Evolutionary conservation across 371 early-diverging fungal genomes (phyloP).

Genomic region (Dinochytrium kinnereticum): DNA sequence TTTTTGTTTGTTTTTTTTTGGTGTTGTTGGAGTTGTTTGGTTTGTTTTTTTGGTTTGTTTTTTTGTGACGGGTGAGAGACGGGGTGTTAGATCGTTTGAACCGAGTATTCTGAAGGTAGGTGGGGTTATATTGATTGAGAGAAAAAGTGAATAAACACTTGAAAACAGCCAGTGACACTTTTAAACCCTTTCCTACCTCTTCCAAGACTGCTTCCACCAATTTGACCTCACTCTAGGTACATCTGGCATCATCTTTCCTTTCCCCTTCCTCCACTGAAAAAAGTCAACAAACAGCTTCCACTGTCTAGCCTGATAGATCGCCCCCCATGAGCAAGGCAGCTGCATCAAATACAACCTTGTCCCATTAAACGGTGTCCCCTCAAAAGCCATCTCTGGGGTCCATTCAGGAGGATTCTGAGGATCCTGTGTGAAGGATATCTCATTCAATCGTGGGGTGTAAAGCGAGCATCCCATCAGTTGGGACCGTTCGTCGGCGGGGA

Average conservation of each 20-base stretch:
- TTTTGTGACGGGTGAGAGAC: no score
- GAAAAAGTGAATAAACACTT: neutral
- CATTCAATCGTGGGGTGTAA: constrained; percentile 42
- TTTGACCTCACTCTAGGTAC: constrained; percentile 30
- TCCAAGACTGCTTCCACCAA: constrained; percentile 43
- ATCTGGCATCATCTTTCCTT: constrained; percentile 4
- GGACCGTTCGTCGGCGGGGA: neutral
- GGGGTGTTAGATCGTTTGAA: neutral
- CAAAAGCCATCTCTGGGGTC: constrained; percentile 16
- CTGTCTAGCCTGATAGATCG: constrained; percentile 20
- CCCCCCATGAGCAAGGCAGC: constrained; percentile 49
- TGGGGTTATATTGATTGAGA: constrained; percentile 10
- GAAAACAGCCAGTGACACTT: constrained; percentile 1
- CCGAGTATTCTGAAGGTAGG: neutral
- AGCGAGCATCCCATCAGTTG: constrained; percentile 37
- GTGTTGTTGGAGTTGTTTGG: no score
- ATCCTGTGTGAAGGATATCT: constrained; percentile 30
- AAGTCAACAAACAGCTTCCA: constrained; percentile 36
- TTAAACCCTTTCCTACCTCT: constrained; percentile 27
- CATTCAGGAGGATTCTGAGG: constrained; percentile 37
- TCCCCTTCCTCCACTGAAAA: constrained; percentile 14
- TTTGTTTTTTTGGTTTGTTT: no score
- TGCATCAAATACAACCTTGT: constrained; percentile 28
- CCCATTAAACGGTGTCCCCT: neutral
- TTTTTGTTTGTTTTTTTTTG: no score